phyloP scores from a whole-genome alignment of 305 asterid species.

The Petunia hybrid region DNA sequence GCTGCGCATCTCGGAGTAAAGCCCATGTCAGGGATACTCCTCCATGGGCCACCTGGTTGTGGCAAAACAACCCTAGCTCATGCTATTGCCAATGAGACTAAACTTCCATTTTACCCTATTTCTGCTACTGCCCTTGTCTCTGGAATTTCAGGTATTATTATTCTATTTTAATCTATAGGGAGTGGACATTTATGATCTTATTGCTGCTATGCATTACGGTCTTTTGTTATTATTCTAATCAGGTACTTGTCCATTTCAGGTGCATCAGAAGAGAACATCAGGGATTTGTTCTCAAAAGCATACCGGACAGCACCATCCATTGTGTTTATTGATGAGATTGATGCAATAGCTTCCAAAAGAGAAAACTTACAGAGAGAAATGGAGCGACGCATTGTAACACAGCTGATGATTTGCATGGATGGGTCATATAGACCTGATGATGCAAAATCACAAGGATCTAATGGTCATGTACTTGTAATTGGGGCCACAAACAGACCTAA shows the following conservation, averaged over 20 bases:
- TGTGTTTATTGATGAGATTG: slow-evolving; percentile 94
- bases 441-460: slow-evolving; percentile 48
- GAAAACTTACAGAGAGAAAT: slow-evolving; percentile 83
- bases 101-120: slow-evolving; percentile 76
- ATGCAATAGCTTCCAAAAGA: slow-evolving; percentile 91
- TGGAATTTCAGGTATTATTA: slow-evolving; percentile 88
- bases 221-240: not conserved
- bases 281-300: slow-evolving; percentile 85
- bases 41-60: slow-evolving; percentile 97
- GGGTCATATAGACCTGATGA: slow-evolving; percentile 56
- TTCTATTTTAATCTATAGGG: too few relatives aligned
- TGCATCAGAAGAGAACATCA: slow-evolving; percentile 87
- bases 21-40: slow-evolving; percentile 78
- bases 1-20: slow-evolving; percentile 65
- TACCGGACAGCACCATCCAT: slow-evolving; percentile 86
- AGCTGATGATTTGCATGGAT: slow-evolving; percentile 90
- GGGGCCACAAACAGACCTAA: slow-evolving; percentile 97
- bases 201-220: not conserved
- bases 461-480: slow-evolving; percentile 72
- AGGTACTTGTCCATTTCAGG: slow-evolving; percentile 55
- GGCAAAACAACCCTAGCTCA: slow-evolving; percentile 93
- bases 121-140: slow-evolving; percentile 94
- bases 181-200: too few relatives aligned
- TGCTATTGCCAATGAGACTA: slow-evolving; percentile 92
- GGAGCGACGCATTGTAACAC: slow-evolving; percentile 93